These are phyloP conservation scores for Fraxinus dipetala DNA, from an alignment of 305 asterid genomes.

Conservation along the genomic window DNA sequence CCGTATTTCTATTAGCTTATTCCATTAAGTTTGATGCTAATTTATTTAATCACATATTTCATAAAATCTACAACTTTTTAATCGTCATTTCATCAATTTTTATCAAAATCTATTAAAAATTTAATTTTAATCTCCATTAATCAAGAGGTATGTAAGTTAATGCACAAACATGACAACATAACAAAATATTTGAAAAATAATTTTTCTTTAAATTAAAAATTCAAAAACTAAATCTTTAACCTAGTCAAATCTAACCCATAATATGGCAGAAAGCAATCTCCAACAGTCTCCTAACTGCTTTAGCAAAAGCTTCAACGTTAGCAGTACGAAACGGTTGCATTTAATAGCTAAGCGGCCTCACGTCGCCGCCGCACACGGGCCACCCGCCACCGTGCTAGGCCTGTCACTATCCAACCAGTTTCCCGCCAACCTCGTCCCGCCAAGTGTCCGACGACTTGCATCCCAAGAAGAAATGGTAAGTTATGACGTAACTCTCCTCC, in stretches of 20 bases:
- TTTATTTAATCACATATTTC: too few species aligned
- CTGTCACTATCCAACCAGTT: conserved; percentile 24
- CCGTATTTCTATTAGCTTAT: too few species aligned
- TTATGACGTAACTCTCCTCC: conserved; percentile 16
- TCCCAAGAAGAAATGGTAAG: conserved; percentile 15
- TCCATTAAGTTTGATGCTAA: too few species aligned
- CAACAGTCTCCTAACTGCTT: not conserved
- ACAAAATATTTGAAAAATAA: too few species aligned
- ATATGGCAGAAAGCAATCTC: not conserved
- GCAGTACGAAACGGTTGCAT: conserved; percentile 6
- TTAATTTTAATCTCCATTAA: too few species aligned
- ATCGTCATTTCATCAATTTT: too few species aligned
- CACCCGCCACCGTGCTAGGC: conserved; percentile 9
- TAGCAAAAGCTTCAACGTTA: not conserved
- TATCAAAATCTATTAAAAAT: too few species aligned
- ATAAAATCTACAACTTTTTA: too few species aligned
- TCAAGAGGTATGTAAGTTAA: too few species aligned
- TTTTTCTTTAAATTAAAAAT: too few species aligned
- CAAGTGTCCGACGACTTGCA: conserved; percentile 23
- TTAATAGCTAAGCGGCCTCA: conserved; percentile 24
- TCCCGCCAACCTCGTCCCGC: conserved; percentile 20
- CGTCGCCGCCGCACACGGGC: conserved; percentile 20
- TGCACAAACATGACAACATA: too few species aligned
- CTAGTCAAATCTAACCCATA: not conserved
- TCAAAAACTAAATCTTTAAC: not conserved